Conservation (phyloP, 2,329 filamentous ascomycete genomes). For the Massarina eburnea region DNA sequence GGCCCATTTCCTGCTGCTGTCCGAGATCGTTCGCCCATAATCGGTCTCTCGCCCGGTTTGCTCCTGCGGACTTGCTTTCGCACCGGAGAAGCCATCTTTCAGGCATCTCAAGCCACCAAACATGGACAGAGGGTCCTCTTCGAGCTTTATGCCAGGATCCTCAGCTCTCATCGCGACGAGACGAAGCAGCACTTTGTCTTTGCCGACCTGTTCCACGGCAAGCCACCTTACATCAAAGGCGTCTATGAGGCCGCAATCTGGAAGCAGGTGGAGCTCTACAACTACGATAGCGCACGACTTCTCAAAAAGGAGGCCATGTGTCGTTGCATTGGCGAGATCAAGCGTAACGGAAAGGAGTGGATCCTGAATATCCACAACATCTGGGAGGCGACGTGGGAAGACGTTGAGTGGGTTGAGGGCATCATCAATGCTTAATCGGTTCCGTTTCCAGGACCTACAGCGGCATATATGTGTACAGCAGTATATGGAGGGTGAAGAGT, state of each 20-base stretch:
- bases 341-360: conserved; percentile 47
- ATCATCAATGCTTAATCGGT: conserved; percentile 37
- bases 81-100: conserved; percentile 61
- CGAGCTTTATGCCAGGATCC: conserved; percentile 66
- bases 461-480: not conserved
- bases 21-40: conserved; percentile 56
- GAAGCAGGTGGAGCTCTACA: conserved; percentile 49
- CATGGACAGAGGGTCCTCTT: conserved; percentile 54
- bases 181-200: conserved; percentile 65
- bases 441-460: not conserved
- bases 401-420: conserved; percentile 54
- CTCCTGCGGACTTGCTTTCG: conserved; percentile 64
- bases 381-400: conserved; percentile 57
- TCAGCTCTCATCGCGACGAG: conserved; percentile 58
- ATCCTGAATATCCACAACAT: conserved; percentile 52
- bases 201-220: conserved; percentile 62
- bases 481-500: not conserved
- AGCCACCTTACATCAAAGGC: conserved; percentile 56
- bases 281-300: conserved; percentile 51
- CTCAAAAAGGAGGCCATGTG: conserved; percentile 47
- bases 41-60: conserved; percentile 52
- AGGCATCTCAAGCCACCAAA: conserved; percentile 50
- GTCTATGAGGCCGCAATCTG: conserved; percentile 47
- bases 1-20: conserved; percentile 54
- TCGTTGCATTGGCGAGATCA: conserved; percentile 54